Evolutionary conservation across 345 rosid species (phyloP).

Genomic region (Ceriops decandra): DNA sequence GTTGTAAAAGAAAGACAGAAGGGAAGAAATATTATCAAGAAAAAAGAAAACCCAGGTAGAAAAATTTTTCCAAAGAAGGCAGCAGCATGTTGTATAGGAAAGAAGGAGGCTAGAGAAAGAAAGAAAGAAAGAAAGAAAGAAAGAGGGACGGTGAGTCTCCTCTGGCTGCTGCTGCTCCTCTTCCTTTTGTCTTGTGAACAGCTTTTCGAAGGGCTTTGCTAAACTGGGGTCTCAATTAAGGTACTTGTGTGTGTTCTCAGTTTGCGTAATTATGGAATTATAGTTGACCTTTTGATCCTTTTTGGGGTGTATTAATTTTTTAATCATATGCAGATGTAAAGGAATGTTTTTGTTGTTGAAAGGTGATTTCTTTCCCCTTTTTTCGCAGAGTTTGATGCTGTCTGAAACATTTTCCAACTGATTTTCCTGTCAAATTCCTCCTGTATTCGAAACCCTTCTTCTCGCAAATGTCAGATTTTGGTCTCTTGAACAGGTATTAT

Average conservation of each 20-base stretch:
- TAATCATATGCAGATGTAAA: slow-evolving; percentile 10
- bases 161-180: slow-evolving; percentile 18
- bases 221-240: slow-evolving; percentile 25
- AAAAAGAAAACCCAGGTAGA: neutral
- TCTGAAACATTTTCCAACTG: slow-evolving; percentile 4
- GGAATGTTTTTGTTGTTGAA: slow-evolving; percentile 5
- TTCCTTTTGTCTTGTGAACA: slow-evolving; percentile 11
- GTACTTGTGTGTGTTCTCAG: slow-evolving; percentile 5
- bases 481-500: slow-evolving; percentile 14
- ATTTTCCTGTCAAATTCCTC: slow-evolving; percentile 23
- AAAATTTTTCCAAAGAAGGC: neutral
- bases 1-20: neutral
- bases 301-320: slow-evolving; percentile 17
- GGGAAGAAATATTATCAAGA: neutral
- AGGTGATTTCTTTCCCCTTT: slow-evolving; percentile 13
- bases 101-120: slow-evolving; percentile 25
- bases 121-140: slow-evolving; percentile 19
- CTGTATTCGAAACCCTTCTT: slow-evolving; percentile 23
- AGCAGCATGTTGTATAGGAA: slow-evolving; percentile 22
- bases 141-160: slow-evolving; percentile 25
- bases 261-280: slow-evolving; percentile 4
- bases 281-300: slow-evolving; percentile 12
- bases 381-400: slow-evolving; percentile 3
- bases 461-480: slow-evolving; percentile 26
- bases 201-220: slow-evolving; percentile 27